Conservation (phyloP, 2,329 filamentous ascomycete genomes). For the Nannizzia gypsea region DNA sequence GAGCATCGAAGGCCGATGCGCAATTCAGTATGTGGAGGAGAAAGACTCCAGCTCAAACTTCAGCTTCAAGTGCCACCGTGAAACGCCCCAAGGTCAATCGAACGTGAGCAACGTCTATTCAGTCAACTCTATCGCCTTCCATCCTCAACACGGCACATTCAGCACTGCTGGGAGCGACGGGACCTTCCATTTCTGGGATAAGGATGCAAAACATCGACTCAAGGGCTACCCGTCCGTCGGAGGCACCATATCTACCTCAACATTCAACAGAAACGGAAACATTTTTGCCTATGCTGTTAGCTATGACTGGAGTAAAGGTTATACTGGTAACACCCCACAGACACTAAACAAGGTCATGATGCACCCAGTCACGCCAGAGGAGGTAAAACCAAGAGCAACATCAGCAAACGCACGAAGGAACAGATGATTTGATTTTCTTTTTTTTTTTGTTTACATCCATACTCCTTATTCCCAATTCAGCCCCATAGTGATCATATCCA, state of each 20-base stretch:
- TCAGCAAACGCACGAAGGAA: conserved; percentile 27
- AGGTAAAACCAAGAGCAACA: conserved; percentile 47
- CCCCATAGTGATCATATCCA: conserved; percentile 47
- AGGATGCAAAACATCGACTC: conserved; percentile 75
- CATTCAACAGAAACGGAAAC: conserved; percentile 75
- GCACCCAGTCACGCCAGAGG: conserved; percentile 59
- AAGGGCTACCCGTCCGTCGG: conserved; percentile 80
- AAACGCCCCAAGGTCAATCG: conserved; percentile 50
- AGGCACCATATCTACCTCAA: conserved; percentile 78
- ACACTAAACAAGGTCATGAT: conserved; percentile 70
- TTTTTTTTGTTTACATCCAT: conserved; percentile 23
- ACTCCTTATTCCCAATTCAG: conserved; percentile 25
- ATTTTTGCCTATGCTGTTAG: conserved; percentile 84
- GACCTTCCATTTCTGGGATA: conserved; percentile 71
- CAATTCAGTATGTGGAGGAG: conserved; percentile 96
- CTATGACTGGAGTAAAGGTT: conserved; percentile 98
- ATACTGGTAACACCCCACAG: conserved; percentile 64
- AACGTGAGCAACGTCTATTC: conserved; percentile 83
- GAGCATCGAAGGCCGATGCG: conserved; percentile 91
- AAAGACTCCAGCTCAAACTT: conserved; percentile 89
- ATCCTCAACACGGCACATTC: conserved; percentile 94
- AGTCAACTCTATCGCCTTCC: conserved; percentile 96
- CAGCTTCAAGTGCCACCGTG: conserved; percentile 97
- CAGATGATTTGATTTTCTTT: conserved; percentile 22
- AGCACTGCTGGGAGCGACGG: conserved; percentile 91